A percentile compares a stretch with the other conserved stretches of the same genome.
phyloP scores from a whole-genome alignment of 1,284 basidiomycete species.

The Malassezia obtusa region DNA sequence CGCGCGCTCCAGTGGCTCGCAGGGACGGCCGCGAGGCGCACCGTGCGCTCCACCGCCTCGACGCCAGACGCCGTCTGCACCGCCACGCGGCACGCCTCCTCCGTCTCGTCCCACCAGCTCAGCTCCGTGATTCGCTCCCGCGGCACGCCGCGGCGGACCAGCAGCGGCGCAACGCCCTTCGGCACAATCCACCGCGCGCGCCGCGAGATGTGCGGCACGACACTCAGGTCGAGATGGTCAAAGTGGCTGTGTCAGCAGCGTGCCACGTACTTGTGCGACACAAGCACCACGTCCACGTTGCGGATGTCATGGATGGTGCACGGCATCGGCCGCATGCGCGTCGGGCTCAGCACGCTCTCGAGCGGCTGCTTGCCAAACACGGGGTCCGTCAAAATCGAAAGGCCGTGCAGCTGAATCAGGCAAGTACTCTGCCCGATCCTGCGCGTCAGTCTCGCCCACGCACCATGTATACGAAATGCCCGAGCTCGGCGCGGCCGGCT shows the following conservation, averaged over 20 bases:
- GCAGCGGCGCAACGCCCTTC: slow-evolving; percentile 27
- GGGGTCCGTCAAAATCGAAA: slow-evolving; percentile 53
- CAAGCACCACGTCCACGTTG: slow-evolving; percentile 50
- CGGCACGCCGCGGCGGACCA: slow-evolving; percentile 27
- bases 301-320: slow-evolving; percentile 49
- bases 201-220: slow-evolving; percentile 27
- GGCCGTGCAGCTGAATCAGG: slow-evolving; percentile 51
- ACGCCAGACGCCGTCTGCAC: neutral
- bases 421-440: slow-evolving; percentile 36
- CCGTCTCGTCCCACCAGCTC: slow-evolving; percentile 43
- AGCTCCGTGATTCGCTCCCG: slow-evolving; percentile 31
- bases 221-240: slow-evolving; percentile 35
- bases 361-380: slow-evolving; percentile 51
- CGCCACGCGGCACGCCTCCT: neutral
- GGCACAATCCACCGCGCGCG: slow-evolving; percentile 39
- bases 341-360: slow-evolving; percentile 48
- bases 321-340: slow-evolving; percentile 49
- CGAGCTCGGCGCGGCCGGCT: neutral
- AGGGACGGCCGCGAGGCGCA: slow-evolving; percentile 28
- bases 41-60: neutral
- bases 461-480: slow-evolving; percentile 28
- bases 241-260: slow-evolving; percentile 21
- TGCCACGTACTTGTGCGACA: slow-evolving; percentile 50
- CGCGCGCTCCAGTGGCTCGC: slow-evolving; percentile 52
- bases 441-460: neutral